phyloP scores from a whole-genome alignment of 2,329 filamentous ascomycete genomes.

The Tolypocladium ovalisporum region DNA sequence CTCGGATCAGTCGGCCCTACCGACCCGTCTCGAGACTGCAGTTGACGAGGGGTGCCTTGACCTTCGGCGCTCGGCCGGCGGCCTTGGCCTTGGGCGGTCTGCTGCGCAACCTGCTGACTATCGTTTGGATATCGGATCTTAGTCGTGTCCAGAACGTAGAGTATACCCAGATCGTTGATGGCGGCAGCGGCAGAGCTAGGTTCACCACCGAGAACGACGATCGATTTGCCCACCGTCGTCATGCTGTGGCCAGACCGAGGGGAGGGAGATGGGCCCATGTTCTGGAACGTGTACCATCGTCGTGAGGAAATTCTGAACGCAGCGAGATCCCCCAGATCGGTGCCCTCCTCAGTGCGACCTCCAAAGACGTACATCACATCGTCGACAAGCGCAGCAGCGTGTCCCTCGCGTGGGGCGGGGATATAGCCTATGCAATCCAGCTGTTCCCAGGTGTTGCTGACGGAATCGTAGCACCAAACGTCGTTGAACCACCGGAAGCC shows the following conservation, averaged over 20 bases:
- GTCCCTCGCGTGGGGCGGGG: constrained; percentile 83
- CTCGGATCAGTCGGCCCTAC: constrained; percentile 39
- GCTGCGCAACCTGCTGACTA: constrained; percentile 26
- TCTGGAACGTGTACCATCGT: constrained; percentile 98
- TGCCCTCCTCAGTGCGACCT: constrained; percentile 85
- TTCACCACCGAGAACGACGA: constrained; percentile 88
- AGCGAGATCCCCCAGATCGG: constrained; percentile 84
- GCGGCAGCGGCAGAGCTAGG: constrained; percentile 78
- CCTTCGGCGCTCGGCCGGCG: constrained; percentile 31
- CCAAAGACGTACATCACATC: constrained; percentile 99
- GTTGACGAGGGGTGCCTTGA: constrained; percentile 20
- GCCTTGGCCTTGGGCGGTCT: constrained; percentile 28
- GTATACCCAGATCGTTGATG: constrained; percentile 73
- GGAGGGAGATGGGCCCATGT: constrained; percentile 95
- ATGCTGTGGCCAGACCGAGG: constrained; percentile 93
- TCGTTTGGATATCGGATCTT: constrained; percentile 97
- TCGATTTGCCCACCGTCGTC: constrained; percentile 86
- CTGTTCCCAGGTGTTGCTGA: constrained; percentile 72
- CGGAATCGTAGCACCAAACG: constrained; percentile 91
- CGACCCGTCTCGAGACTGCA: constrained; percentile 39
- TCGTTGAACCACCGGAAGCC: constrained; percentile 98
- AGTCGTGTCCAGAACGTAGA: constrained; percentile 85
- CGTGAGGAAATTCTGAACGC: constrained; percentile 66
- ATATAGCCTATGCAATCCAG: constrained; percentile 97
- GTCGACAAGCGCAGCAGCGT: constrained; percentile 84